Conservation (phyloP, 306 rosid genomes). For the Castanospermum australe region DNA sequence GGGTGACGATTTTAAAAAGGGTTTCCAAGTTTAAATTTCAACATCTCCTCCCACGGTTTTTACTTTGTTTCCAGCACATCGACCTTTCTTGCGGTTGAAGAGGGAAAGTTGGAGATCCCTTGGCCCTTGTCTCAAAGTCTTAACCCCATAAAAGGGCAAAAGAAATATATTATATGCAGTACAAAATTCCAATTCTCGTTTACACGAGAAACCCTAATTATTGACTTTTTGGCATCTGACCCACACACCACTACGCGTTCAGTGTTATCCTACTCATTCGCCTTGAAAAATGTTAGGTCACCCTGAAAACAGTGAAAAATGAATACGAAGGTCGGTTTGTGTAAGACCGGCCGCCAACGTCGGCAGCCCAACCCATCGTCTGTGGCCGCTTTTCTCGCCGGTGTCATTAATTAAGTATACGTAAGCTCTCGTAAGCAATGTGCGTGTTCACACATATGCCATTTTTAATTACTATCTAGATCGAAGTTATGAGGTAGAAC, state of each 20-base stretch:
- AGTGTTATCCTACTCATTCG: constrained; percentile 39
- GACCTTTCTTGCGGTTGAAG: constrained; percentile 1
- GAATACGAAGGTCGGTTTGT: constrained; percentile 34
- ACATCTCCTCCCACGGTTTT: not conserved
- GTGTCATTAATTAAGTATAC: constrained; percentile 21
- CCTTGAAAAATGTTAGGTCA: constrained; percentile 18
- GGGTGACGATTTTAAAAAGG: constrained; percentile 20
- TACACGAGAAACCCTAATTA: constrained; percentile 12
- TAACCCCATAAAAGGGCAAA: not conserved
- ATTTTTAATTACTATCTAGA: not conserved
- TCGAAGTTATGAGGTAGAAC: not conserved
- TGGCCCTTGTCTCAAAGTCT: not conserved
- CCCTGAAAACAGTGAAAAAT: not conserved
- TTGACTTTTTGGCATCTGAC: constrained; percentile 16
- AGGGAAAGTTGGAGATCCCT: not conserved
- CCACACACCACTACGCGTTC: constrained; percentile 11
- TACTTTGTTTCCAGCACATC: not conserved
- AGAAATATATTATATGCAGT: not conserved
- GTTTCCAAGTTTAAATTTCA: constrained; percentile 5
- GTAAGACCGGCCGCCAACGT: constrained; percentile 38
- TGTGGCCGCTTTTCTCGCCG: constrained; percentile 48
- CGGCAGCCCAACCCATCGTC: constrained; percentile 36
- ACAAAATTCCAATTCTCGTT: not conserved
- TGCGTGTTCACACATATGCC: constrained; percentile 30
- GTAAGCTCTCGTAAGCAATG: constrained; percentile 21